Conservation (phyloP, 2,329 filamentous ascomycete genomes). For the Metarhizium rileyi region DNA sequence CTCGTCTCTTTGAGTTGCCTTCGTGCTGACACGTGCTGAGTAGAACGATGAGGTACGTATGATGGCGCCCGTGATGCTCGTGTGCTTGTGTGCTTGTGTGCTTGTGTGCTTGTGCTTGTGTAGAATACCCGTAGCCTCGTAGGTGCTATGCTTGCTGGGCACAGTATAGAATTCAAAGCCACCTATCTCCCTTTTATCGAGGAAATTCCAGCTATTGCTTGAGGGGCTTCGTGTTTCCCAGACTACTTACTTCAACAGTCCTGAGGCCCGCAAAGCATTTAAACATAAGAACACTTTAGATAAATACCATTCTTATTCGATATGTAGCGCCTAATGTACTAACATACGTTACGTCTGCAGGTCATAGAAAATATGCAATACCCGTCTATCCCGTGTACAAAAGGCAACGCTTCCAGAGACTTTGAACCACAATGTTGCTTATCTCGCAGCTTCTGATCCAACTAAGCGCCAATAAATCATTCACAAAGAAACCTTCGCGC, state of each 20-base stretch:
- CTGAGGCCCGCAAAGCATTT: not conserved
- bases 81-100: not conserved
- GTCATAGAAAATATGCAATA: not conserved
- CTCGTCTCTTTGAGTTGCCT: constrained; percentile 5
- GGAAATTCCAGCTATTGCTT: not conserved
- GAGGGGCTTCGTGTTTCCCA: not conserved
- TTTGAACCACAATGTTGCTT: not conserved
- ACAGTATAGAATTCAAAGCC: no score
- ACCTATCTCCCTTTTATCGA: no score
- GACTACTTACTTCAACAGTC: not conserved
- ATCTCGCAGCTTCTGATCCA: not conserved
- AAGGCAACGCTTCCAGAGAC: not conserved
- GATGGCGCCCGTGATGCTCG: not conserved
- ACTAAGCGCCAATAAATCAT: not conserved
- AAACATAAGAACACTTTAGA: not conserved
- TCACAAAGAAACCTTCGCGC: constrained; percentile 41
- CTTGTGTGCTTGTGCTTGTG: not conserved
- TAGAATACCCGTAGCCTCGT: not conserved
- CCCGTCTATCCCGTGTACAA: not conserved
- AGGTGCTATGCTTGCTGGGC: not conserved
- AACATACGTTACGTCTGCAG: not conserved
- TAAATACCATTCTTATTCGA: not conserved
- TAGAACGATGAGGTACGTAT: constrained; percentile 14
- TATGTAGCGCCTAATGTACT: not conserved
- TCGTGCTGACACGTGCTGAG: constrained; percentile 17